Base-by-base conservation (phyloP, 768 basidiomycete genomes). In the Auriscalpium orientale region DNA sequence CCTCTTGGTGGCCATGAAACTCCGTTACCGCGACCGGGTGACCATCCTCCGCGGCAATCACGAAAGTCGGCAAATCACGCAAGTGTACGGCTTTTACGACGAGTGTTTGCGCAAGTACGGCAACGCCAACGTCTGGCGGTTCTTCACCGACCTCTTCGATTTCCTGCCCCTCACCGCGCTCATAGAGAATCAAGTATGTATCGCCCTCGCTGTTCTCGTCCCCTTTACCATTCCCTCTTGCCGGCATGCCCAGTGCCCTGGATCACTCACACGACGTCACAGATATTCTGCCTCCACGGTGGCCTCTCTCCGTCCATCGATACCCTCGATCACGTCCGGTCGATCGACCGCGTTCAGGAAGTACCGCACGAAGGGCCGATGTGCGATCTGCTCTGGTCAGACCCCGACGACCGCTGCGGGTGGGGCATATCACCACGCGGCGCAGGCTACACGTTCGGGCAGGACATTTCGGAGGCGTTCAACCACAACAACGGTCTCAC, bases 361-460 rank as follows among this genome's bases (percentile, higher is more conserved):
- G 97, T 99, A 3, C 97, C 97, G 4, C 97, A 99, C 72, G 97
- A 99, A 75, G 97, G 97, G 3, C 97, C 97, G 18, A 99, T 99
- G 97, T 99, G 97, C 67, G 97, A 99, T 74, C 79, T 99, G 54
- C 81, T 99, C 59, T 99, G 97, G 97, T 98, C 95, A 51, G 97
- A 99, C 72, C 97, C 97, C 37, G 97, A 99, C 70, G 97, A 98
- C 74, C 89, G 95, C 55, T 97, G 94, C 70, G 97, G 97, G 46
- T 99, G 97, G 97, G 97, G 97, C 35, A 98, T 98, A 65, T 95
- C 93, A 66, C 97, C 97, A 33, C 89, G 97, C 69, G 97, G 97
- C 59, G 97, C 97, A 48, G 97, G 97, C 11, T 99, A 98, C 71
- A 98, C 95, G 11, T 99, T 99, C 69, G 97, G 97, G 44, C 95